Base-by-base conservation (phyloP, 306 rosid species). In the Senna siamea region DNA sequence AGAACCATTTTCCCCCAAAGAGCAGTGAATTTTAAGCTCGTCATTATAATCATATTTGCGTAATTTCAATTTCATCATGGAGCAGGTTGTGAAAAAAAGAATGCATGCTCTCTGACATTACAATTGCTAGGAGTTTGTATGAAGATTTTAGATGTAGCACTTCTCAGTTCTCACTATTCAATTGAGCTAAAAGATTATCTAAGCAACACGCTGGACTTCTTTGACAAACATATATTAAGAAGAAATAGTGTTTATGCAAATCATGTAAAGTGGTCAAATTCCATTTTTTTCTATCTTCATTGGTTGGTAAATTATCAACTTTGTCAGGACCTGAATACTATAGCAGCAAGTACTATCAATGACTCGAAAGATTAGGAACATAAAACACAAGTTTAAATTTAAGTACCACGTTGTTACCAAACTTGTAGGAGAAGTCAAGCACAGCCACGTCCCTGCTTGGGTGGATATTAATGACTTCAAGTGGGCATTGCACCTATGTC, bases 401-500 rank as follows among this genome's bases (percentile, higher is more conserved):
- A 77, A 65, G 80, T 90, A 90, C 93, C 88, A 70, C 54, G 60
- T 81, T 76, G 78, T 76, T 81, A 54, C 84, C 88, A 48, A 81
- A 86, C 88, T 78, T 90, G 81, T 88, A 86, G 38, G 96, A 90
- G 80, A 90, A 90, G 74, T 90, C 89, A 22, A 86, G 91, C 64
- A 86, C 96, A 53, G 91, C 91, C 4, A 84, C 86, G 69, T 90
- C 96, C 80, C 91, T 84, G 85, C 91, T 90, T 46, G 93, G 93
- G 44, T 69, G 80, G 55, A 90, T 80, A 83, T 88, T 90, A 64
- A 85, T 78, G 63, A 88, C 75, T 79, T 90, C 93, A 84, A 90
- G 89, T 7, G 96, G 91, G 83, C 91, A 90, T 78, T 88, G 93
- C 66, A 90, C 93, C 96, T 90, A 77, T 20, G n/a, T 66, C 63